Conservation (phyloP, 495 filamentous ascomycete genomes). For the Sabuloglossum arenarium region DNA sequence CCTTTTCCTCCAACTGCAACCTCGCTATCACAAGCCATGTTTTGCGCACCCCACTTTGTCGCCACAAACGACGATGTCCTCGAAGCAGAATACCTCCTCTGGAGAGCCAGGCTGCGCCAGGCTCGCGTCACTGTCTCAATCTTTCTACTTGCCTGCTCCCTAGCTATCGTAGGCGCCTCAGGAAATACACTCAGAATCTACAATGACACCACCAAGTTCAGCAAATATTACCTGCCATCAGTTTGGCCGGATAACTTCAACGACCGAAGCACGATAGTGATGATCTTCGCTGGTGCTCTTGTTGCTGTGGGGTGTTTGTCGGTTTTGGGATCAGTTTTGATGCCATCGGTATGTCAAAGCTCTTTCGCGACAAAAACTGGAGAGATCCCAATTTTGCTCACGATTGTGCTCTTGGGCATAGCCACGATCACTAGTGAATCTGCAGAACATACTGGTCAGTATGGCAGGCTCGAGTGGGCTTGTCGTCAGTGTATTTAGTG, state of each 20-base stretch:
- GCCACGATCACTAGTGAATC: not conserved
- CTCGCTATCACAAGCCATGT: not conserved
- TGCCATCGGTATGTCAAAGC: not conserved
- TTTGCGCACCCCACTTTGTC: not conserved
- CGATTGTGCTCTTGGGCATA: not conserved
- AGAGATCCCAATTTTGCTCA: not conserved
- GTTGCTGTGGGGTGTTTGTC: not conserved
- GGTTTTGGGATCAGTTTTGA: not conserved
- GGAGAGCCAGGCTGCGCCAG: not conserved
- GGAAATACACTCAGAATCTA: not conserved
- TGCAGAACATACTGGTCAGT: not conserved
- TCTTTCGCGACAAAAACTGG: not conserved
- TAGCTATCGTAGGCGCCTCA: not conserved
- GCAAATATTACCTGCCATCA: no score
- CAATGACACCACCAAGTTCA: not conserved
- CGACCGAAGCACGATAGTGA: not conserved
- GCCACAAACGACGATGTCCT: not conserved
- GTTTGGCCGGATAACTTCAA: not conserved
- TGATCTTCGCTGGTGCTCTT: not conserved
- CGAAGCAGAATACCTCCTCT: not conserved
- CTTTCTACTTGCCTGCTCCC: not conserved
- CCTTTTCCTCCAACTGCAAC: not conserved
- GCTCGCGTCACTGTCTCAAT: not conserved
- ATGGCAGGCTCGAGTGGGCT: not conserved
- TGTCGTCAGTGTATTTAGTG: not conserved